Conservation (phyloP, 768 basidiomycete genomes). For the Amanita rubescens region DNA sequence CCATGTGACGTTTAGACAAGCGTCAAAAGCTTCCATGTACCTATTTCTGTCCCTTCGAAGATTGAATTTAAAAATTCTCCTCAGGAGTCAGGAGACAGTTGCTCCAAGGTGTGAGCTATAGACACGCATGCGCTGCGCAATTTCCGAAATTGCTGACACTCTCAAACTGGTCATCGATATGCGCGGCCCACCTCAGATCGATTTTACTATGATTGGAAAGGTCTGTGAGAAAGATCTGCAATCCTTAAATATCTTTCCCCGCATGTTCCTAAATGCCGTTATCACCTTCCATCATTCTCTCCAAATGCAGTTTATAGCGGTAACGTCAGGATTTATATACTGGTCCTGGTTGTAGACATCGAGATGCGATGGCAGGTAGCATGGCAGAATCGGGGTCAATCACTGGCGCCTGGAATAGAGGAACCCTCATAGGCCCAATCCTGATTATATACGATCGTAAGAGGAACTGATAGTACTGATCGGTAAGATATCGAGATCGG, state of each 20-base stretch:
- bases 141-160: neutral
- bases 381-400: no score
- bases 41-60: neutral
- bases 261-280: conserved; percentile 1
- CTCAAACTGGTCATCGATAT: neutral
- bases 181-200: neutral
- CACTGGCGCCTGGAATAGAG: no score
- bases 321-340: no score
- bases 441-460: no score
- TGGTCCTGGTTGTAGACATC: no score
- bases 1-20: neutral
- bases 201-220: neutral
- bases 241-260: neutral
- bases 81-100: no score
- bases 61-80: no score
- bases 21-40: neutral
- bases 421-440: no score
- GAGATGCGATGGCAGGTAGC: no score
- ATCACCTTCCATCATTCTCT: neutral
- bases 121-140: no score
- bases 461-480: neutral
- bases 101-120: no score
- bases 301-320: no score
- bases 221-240: neutral
- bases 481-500: neutral